Evolutionary conservation across 2,329 filamentous ascomycete species (phyloP).

Genomic region (Fusarium oligoseptatum): DNA sequence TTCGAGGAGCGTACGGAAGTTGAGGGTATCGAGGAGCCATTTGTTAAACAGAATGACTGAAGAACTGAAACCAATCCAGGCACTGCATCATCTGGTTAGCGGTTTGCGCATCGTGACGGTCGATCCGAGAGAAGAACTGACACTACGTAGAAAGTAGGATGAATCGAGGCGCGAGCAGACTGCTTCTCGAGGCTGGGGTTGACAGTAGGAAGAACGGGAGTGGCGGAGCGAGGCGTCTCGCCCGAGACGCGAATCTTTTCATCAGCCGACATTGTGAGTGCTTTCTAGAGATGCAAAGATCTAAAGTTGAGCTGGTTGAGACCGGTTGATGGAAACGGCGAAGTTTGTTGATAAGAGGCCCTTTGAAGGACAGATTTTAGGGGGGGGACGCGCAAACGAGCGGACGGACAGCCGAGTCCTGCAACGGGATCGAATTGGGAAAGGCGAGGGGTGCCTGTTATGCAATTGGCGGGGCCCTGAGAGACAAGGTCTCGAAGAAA

Average conservation of each 20-base stretch:
- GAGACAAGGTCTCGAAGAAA: slow-evolving; percentile 40
- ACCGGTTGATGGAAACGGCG: slow-evolving; percentile 32
- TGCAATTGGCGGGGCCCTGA: slow-evolving; percentile 53
- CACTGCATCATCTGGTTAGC: slow-evolving; percentile 63
- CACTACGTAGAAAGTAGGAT: slow-evolving; percentile 88
- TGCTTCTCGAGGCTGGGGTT: slow-evolving; percentile 84
- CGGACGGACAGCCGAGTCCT: slow-evolving; percentile 55
- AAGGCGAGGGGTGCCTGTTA: slow-evolving; percentile 50
- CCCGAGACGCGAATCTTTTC: slow-evolving; percentile 89
- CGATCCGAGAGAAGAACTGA: slow-evolving; percentile 54
- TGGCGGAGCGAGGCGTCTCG: slow-evolving; percentile 74
- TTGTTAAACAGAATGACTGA: slow-evolving; percentile 99
- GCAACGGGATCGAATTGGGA: slow-evolving; percentile 44
- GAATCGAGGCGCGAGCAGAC: slow-evolving; percentile 74
- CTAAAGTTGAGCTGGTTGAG: slow-evolving; percentile 24
- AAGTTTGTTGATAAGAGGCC: slow-evolving; percentile 44
- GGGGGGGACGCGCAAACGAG: slow-evolving; percentile 55
- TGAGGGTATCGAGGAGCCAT: slow-evolving; percentile 89
- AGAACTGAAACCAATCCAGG: slow-evolving; percentile 93
- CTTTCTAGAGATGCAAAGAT: slow-evolving; percentile 49
- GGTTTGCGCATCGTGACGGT: neutral
- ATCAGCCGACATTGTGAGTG: slow-evolving; percentile 68
- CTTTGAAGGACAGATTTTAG: slow-evolving; percentile 50
- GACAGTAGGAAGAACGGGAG: slow-evolving; percentile 81
- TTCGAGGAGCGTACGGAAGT: slow-evolving; percentile 70